These are phyloP conservation scores for Solanum tacnaense DNA, from an alignment of 257 asterid genomes.

Conservation along the genomic window DNA sequence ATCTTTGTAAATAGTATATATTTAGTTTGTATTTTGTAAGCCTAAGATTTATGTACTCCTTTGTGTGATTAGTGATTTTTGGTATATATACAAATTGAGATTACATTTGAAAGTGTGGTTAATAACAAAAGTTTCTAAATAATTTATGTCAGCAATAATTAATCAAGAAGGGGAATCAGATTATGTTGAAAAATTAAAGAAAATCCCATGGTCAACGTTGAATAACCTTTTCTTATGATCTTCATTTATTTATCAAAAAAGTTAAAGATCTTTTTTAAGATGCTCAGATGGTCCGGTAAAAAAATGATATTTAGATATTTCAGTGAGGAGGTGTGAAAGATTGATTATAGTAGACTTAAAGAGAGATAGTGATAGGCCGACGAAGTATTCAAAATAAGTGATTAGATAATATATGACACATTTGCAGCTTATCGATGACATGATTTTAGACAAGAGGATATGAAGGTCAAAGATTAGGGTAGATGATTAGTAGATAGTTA, in stretches of 20 bases:
- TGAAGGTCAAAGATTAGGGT: not conserved
- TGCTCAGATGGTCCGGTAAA: not conserved
- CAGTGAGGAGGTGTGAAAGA: not conserved
- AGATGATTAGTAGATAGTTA: too few relatives aligned
- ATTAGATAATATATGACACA: too few relatives aligned
- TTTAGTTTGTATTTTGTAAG: not conserved
- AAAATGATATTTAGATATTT: too few relatives aligned
- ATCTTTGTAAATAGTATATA: not conserved
- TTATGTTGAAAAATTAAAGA: not conserved
- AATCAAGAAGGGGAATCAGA: not conserved
- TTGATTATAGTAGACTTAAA: not conserved
- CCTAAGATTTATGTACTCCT: not conserved
- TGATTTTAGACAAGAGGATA: too few relatives aligned
- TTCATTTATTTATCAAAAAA: not conserved
- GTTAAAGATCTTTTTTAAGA: not conserved
- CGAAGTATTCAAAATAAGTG: not conserved
- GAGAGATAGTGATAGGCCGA: not conserved
- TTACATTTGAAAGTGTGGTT: not conserved
- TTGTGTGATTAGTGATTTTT: too few relatives aligned
- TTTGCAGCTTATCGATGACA: not conserved
- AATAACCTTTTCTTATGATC: not conserved
- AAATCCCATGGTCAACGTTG: not conserved
- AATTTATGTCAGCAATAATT: not conserved
- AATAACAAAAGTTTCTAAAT: not conserved
- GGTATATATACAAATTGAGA: not conserved